These are phyloP conservation scores for Candida gorgasii DNA, from an alignment of 805 yeast genomes.

Conservation along the genomic window DNA sequence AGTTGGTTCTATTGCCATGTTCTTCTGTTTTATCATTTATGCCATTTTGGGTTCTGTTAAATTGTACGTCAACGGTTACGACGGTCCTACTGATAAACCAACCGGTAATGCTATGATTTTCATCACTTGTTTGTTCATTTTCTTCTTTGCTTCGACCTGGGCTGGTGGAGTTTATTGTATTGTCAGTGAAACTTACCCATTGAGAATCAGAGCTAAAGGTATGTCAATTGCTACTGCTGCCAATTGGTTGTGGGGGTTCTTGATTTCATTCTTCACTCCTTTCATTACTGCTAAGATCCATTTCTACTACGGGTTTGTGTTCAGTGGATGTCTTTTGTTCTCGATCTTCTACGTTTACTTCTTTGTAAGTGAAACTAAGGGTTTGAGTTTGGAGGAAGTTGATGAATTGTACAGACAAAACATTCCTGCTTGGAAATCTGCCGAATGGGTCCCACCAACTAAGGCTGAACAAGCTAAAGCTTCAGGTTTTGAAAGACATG, in stretches of 20 bases:
- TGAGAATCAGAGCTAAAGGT: conserved; percentile 59
- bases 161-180: conserved; percentile 69
- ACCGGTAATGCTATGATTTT: conserved; percentile 64
- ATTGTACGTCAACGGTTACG: conserved; percentile 41
- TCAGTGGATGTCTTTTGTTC: conserved; percentile 62
- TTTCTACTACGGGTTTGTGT: conserved; percentile 65
- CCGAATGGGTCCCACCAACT: conserved; percentile 52
- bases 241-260: conserved; percentile 64
- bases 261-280: conserved; percentile 68
- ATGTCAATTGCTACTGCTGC: conserved; percentile 67
- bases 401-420: conserved; percentile 60
- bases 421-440: conserved; percentile 40
- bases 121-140: conserved; percentile 61
- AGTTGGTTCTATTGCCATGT: conserved; percentile 48
- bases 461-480: conserved; percentile 19
- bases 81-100: conserved; percentile 42
- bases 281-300: conserved; percentile 59
- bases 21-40: conserved; percentile 56
- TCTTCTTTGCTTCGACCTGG: conserved; percentile 71
- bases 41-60: conserved; percentile 60
- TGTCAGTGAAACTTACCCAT: conserved; percentile 67
- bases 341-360: conserved; percentile 70
- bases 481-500: conserved; percentile 10
- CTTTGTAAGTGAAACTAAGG: conserved; percentile 76
- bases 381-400: conserved; percentile 79